phyloP scores from a whole-genome alignment of 148 eudicot genomes.

The Hydrangea macrophylla region DNA sequence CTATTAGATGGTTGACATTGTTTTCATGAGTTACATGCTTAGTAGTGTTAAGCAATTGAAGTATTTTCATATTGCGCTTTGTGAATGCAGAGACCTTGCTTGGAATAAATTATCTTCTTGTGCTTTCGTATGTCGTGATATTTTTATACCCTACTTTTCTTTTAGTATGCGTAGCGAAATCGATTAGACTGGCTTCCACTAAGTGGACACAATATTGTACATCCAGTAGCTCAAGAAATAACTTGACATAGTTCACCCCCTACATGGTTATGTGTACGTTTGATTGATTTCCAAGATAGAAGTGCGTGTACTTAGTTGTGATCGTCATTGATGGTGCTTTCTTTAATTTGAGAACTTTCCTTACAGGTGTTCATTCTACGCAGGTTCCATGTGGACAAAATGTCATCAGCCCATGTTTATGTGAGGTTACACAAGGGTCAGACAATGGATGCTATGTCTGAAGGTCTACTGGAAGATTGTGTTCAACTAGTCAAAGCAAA shows the following conservation, averaged over 20 bases:
- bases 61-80: too few relatives aligned
- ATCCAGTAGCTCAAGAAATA: too few relatives aligned
- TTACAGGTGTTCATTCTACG: slow-evolving; percentile 17
- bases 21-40: too few relatives aligned
- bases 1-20: too few relatives aligned
- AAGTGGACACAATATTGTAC: not conserved
- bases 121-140: not conserved
- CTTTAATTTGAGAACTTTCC: not conserved
- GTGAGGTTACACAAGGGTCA: slow-evolving; percentile 89
- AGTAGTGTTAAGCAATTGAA: too few relatives aligned
- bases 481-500: slow-evolving; percentile 94
- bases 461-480: slow-evolving; percentile 91
- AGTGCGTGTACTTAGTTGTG: not conserved
- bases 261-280: not conserved
- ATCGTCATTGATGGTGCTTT: not conserved
- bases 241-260: not conserved
- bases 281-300: not conserved
- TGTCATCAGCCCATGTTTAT: slow-evolving; percentile 99
- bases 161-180: not conserved
- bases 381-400: slow-evolving; percentile 99
- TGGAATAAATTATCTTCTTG: too few relatives aligned
- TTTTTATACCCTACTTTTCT: not conserved
- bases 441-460: slow-evolving; percentile 88
- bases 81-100: too few relatives aligned
- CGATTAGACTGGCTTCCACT: not conserved